Evolutionary conservation across 768 basidiomycete species (phyloP), one percentile per base, ranked within the genome.

Genomic region (Lactarius sp.): DNA sequence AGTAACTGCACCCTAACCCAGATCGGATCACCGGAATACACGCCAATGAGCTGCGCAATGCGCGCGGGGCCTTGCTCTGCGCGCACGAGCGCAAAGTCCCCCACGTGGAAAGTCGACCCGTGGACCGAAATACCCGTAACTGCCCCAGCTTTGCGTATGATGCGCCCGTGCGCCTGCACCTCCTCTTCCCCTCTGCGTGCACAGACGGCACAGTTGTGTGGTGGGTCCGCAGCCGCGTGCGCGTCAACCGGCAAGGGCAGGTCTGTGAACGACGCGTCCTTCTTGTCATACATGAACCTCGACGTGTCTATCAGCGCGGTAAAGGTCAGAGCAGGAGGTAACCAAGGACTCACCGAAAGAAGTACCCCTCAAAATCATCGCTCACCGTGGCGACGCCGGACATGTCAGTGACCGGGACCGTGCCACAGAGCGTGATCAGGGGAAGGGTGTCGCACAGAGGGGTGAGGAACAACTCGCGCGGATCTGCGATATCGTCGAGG

Each of bases 381-480:
- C 44, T 51, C 4, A 66, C 64, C 0, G 54, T 12, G 0, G 53
- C 13, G 20, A 20, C 37, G 2, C 47, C 47, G 2, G 61, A 54
- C 57, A 57, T 27, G 18, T 79, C 77, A 1, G 20, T 49, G 22
- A 84, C 80, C 1, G 68, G 66, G 1, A 84, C 76, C 68, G 82
- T 87, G 3, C 75, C 81, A 0, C 54, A 82, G 71, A 47, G 89
- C 75, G 1, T 70, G 62, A 4, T 70, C 64, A 34, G 84, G 62
- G 4, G 73, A 64, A 16, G 81, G 68, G 10, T 75, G 78, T 66
- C 79, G 64, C 90, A 92, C 0, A 79, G 69, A 2, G 84, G 73
- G 34, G 79, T 79, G 5, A 88, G 71, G 70, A 86, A 90, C 0
- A 93, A 70, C 66, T 93, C 89, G 59, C 84, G 84, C 0, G 82